Conservation (phyloP, 116 monocot genomes). For the Cymodocea nodosa region DNA sequence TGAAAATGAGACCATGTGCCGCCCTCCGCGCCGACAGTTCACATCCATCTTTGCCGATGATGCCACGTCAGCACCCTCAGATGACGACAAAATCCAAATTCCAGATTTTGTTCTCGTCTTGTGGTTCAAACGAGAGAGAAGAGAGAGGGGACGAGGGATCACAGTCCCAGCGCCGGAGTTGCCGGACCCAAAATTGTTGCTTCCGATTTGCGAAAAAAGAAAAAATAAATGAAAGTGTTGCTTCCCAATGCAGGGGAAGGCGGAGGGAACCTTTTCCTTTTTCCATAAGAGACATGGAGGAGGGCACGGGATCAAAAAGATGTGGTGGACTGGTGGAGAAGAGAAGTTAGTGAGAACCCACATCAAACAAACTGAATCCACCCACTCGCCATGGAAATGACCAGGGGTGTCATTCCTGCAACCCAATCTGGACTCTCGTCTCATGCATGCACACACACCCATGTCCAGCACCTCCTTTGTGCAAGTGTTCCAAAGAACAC, state of each 20-base stretch:
- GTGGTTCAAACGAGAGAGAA: not conserved
- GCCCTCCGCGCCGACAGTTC: not conserved
- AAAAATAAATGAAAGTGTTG: too few species aligned
- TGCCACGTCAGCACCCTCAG: not conserved
- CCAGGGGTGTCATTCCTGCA: not conserved
- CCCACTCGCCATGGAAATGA: conserved; percentile 4
- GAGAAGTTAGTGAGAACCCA: conserved; percentile 3
- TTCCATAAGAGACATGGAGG: conserved; percentile 7
- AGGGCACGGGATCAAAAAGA: not conserved
- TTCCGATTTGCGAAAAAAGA: too few species aligned
- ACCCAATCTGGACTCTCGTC: conserved; percentile 6
- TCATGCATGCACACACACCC: conserved; percentile 8
- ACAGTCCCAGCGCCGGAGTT: too few species aligned
- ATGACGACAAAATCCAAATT: not conserved
- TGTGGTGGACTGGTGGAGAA: not conserved
- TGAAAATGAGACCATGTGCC: not conserved
- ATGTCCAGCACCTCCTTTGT: not conserved
- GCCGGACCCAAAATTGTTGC: not conserved
- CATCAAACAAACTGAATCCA: not conserved
- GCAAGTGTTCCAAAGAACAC: not conserved
- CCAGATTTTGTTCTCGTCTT: not conserved
- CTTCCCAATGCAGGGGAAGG: conserved; percentile 3
- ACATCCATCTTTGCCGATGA: not conserved
- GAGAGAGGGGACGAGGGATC: too few species aligned
- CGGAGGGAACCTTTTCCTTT: conserved; percentile 8